Conservation (phyloP, 768 basidiomycete species). For the Lactarius hatsudake region DNA sequence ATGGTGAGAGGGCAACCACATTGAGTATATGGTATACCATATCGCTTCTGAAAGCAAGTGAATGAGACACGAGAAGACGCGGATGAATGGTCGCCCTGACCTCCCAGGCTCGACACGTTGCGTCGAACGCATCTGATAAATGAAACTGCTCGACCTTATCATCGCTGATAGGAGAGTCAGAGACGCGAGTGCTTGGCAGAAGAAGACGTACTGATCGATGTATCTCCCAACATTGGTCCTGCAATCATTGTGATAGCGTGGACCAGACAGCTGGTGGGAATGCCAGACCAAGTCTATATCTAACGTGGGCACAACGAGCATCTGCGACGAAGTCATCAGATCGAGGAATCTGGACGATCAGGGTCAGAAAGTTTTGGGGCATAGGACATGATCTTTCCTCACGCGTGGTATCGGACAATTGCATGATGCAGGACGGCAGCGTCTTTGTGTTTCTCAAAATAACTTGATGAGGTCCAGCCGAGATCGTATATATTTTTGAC, state of each 20-base stretch:
- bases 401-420: conserved; percentile 60
- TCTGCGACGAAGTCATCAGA: conserved; percentile 45
- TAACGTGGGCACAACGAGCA: conserved; percentile 58
- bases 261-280: conserved; percentile 59
- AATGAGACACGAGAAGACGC: not conserved
- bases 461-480: conserved; percentile 47
- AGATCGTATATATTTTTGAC: conserved; percentile 50
- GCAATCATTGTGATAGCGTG: conserved; percentile 47
- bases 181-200: not conserved
- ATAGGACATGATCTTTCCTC: conserved; percentile 23
- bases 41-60: conserved; percentile 39
- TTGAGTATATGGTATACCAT: conserved; percentile 50
- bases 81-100: conserved; percentile 30
- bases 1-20: conserved; percentile 57
- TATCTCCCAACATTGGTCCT: conserved; percentile 42
- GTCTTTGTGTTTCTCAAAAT: conserved; percentile 41
- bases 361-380: not conserved
- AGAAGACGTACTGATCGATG: conserved; percentile 48
- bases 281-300: conserved; percentile 79
- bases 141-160: conserved; percentile 47
- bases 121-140: conserved; percentile 47
- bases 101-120: conserved; percentile 49
- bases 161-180: conserved; percentile 37
- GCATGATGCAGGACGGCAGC: conserved; percentile 47
- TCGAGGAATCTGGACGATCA: conserved; percentile 48